Evolutionary conservation across 768 basidiomycete species (phyloP).

Genomic region (Omphalotus guepiniiformis): DNA sequence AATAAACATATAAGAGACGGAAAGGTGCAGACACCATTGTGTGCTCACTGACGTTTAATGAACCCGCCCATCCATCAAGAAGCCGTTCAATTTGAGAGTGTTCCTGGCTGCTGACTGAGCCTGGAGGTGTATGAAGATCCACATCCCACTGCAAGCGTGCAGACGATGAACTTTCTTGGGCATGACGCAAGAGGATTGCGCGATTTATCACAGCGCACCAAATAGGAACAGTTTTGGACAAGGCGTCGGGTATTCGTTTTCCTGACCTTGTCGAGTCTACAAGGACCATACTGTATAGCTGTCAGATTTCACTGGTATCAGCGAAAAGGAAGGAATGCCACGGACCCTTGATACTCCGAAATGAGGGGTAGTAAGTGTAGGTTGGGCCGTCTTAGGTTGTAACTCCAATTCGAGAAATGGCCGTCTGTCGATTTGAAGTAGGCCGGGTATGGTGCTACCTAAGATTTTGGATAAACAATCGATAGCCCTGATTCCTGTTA

Average conservation of each 20-base stretch:
- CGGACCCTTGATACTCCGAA: conserved; percentile 55
- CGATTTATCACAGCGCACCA: conserved; percentile 92
- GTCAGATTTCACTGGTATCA: conserved; percentile 2
- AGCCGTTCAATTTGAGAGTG: conserved; percentile 68
- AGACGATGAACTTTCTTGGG: conserved; percentile 19
- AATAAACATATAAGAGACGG: background rate
- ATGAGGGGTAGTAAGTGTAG: conserved; percentile 68
- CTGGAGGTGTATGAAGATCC: conserved; percentile 66
- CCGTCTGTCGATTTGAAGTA: conserved; percentile 96
- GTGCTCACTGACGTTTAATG: conserved; percentile 64
- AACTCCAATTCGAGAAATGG: conserved; percentile 79
- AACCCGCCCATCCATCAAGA: conserved; percentile 65
- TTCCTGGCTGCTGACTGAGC: conserved; percentile 68
- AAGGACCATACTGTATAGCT: conserved; percentile 58
- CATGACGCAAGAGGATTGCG: conserved; percentile 38
- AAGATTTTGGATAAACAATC: background rate
- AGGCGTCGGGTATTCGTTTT: conserved; percentile 90
- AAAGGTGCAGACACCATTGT: too few species aligned
- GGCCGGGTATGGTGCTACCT: conserved; percentile 41
- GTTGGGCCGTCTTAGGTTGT: conserved; percentile 82
- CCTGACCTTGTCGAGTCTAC: conserved; percentile 93
- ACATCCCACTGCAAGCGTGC: conserved; percentile 44
- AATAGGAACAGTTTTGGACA: conserved; percentile 90
- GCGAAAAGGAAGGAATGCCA: conserved; percentile 5
- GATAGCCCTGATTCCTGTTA: background rate